Evolutionary conservation across 2,329 filamentous ascomycete species (phyloP), one percentile per base, ranked within the genome.

Genomic region (Nemania bipapillata): DNA sequence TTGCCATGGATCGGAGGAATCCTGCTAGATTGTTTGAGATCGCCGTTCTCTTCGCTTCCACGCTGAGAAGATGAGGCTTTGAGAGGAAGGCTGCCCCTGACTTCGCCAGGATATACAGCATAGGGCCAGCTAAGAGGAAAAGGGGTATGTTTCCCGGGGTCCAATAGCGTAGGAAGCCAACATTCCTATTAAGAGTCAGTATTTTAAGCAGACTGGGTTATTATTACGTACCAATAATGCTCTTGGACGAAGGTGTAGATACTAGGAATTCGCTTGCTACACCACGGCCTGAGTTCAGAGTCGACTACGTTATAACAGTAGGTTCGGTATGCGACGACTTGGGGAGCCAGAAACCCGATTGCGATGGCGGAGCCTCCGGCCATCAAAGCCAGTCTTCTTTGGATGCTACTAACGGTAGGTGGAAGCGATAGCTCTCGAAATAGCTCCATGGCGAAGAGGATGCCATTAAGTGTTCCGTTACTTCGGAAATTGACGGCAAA

Each of bases 111-210:
- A 97, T 78, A 40, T 82, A 82, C 58, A 97, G 83, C 84, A 95
- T 91, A 0, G 96, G 96, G 0, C 87, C 80, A 1, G 94, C 94
- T 11, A 99, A 86, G 24, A 94, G 75, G 80, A 99, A 99, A 1
- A 99, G 86, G 0, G 96, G 96, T 9, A 96, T 77, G 77, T 99
- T 97, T 5, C 91, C 89, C 0, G 91, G 71, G 0, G 90, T 97
- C 96, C 96, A 99, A 82, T 99, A 99, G 67, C 87, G 87, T 59
- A 98, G 86, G 73, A 97, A 91, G 0, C 96, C 96, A 60, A 92
- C 89, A 75, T 95, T 90, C 96, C 94, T 97, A 69, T 35, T 28
- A 4, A 24, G 42, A 17, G 49, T 77, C 73, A 77, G 73, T 69
- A 66, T 68, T 26, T 65, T 70, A 35, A 40, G 30, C 47, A 5